Conservation (phyloP, 164 flowering plant genomes). For the Vitis vinifera region ASM3070453v1 NC_081812.1:13156001-13156500, state of each 20-base stretch:
- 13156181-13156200: slow-evolving; percentile 51
- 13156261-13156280: slow-evolving; percentile 46
- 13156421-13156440: neutral
- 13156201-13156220: slow-evolving; percentile 70
- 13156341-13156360: too few species aligned
- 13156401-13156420: neutral
- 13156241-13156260: slow-evolving; percentile 58
- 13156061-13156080: slow-evolving; percentile 53
- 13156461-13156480: neutral
- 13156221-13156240: slow-evolving; percentile 78
- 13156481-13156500: neutral
- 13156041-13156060: slow-evolving; percentile 90
- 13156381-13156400: too few species aligned
- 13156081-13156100: slow-evolving; percentile 4
- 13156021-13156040: slow-evolving; percentile 60
- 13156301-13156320: neutral
- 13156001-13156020: slow-evolving; percentile 62
- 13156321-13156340: neutral
- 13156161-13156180: neutral
- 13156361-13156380: too few species aligned
- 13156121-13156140: too few species aligned
- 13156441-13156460: neutral
- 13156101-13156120: neutral
- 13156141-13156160: neutral
- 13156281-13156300: slow-evolving; percentile 12